Evolutionary conservation across 352 stramenopile genomes (phyloP).

Genomic region (Plasmopara muralis): DNA sequence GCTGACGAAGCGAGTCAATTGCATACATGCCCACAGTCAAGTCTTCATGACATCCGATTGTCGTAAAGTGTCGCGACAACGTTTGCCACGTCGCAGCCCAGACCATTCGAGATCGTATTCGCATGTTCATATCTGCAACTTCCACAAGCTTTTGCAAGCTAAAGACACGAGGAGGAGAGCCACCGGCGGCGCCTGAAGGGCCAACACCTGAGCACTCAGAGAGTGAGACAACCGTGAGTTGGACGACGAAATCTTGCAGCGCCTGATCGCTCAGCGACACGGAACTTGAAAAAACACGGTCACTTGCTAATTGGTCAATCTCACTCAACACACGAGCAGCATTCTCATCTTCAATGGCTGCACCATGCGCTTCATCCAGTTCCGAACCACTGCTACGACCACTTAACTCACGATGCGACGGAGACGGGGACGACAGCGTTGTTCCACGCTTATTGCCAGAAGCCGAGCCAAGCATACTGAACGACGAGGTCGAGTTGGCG

Average conservation of each 20-base stretch:
- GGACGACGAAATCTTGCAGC: constrained; percentile 87
- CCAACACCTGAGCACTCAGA: constrained; percentile 75
- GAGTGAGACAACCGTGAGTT: constrained; percentile 87
- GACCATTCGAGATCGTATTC: constrained; percentile 91
- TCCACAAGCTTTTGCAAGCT: constrained; percentile 99
- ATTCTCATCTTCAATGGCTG: constrained; percentile 81
- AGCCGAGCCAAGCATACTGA: constrained; percentile 23
- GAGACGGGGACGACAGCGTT: constrained; percentile 31
- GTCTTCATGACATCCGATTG: constrained; percentile 95
- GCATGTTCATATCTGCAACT: constrained; percentile 99
- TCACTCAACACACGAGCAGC: constrained; percentile 70
- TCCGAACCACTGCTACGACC: constrained; percentile 22
- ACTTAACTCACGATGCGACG: constrained; percentile 44
- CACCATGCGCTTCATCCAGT: constrained; percentile 54
- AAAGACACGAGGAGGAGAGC: constrained; percentile 91
- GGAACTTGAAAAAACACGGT: constrained; percentile 89
- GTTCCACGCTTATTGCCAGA: constrained; percentile 22
- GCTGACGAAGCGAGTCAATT: constrained; percentile 98
- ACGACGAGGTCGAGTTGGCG: constrained; percentile 20
- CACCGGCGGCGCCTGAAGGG: constrained; percentile 31
- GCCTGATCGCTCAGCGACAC: constrained; percentile 66
- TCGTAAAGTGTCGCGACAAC: constrained; percentile 96
- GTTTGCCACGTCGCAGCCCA: constrained; percentile 98
- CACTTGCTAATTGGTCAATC: constrained; percentile 83
- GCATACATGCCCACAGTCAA: constrained; percentile 97